Evolutionary conservation across 345 rosid genomes (phyloP).

Genomic region (Rhizophora mangle): DNA sequence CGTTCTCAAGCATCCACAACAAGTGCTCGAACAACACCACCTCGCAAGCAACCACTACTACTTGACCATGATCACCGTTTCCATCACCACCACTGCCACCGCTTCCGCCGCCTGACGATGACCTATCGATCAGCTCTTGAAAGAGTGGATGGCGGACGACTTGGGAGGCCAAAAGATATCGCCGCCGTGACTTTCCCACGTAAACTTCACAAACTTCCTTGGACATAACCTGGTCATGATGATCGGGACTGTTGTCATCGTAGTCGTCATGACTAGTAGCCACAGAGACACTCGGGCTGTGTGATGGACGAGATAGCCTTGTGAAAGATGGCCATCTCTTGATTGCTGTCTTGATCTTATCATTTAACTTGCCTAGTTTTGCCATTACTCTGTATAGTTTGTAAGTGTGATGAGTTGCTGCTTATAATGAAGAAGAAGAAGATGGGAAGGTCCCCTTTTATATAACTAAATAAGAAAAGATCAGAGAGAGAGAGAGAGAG

Average conservation of each 20-base stretch:
- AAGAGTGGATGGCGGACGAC: constrained; percentile 73
- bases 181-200: constrained; percentile 83
- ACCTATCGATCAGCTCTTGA: constrained; percentile 64
- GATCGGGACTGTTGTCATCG: not conserved
- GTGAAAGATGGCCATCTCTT: constrained; percentile 81
- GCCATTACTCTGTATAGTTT: constrained; percentile 40
- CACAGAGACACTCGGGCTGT: constrained; percentile 17
- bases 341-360: constrained; percentile 84
- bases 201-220: constrained; percentile 57
- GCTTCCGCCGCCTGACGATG: constrained; percentile 8
- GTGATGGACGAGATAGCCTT: constrained; percentile 33
- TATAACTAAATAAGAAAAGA: constrained; percentile 15
- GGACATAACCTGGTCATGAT: not conserved
- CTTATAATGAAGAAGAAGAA: constrained; percentile 15
- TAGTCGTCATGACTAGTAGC: not conserved
- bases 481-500: not conserved
- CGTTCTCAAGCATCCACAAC: constrained; percentile 82
- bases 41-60: constrained; percentile 68
- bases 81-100: constrained; percentile 18
- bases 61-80: constrained; percentile 18
- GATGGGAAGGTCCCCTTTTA: constrained; percentile 34
- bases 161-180: constrained; percentile 54
- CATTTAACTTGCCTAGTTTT: constrained; percentile 64
- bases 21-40: constrained; percentile 92
- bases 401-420: no score